These are phyloP conservation scores for Lagenaria siceraria DNA, from an alignment of 306 rosid genomes.

Conservation along the genomic window DNA sequence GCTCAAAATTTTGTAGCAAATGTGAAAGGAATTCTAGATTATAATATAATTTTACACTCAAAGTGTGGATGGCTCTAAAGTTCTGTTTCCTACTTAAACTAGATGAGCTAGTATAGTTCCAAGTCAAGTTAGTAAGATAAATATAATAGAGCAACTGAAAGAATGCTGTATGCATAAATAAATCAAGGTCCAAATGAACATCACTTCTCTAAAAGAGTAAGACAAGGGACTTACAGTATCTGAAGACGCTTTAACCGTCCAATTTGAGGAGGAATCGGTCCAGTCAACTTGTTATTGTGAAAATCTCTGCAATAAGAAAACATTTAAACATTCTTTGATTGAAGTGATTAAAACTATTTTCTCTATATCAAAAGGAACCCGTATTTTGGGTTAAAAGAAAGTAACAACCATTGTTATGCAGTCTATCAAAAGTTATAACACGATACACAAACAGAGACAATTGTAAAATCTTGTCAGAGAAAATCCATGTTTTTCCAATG, in stretches of 20 bases:
- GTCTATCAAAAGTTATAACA: not conserved
- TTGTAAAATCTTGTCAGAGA: not conserved
- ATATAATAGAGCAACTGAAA: not conserved
- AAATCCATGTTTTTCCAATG: not conserved
- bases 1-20: not conserved
- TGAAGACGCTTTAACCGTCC: constrained; percentile 91
- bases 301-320: constrained; percentile 59
- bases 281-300: constrained; percentile 94
- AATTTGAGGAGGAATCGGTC: constrained; percentile 97
- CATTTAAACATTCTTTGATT: not conserved
- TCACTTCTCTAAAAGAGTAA: not conserved
- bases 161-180: not conserved
- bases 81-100: not conserved
- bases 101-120: not conserved
- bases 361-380: not conserved
- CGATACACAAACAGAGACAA: not conserved
- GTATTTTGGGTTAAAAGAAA: not conserved
- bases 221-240: constrained; percentile 44
- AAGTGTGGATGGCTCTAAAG: not conserved
- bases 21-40: not conserved
- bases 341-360: not conserved
- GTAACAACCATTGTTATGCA: not conserved
- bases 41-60: not conserved
- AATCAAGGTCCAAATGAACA: not conserved
- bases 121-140: not conserved